Percentiles rank a stretch among this genome's conserved stretches.
These are phyloP conservation scores for Ganoderma lucidum DNA, from an alignment of 1,284 basidiomycete species.

Conservation along the genomic window DNA sequence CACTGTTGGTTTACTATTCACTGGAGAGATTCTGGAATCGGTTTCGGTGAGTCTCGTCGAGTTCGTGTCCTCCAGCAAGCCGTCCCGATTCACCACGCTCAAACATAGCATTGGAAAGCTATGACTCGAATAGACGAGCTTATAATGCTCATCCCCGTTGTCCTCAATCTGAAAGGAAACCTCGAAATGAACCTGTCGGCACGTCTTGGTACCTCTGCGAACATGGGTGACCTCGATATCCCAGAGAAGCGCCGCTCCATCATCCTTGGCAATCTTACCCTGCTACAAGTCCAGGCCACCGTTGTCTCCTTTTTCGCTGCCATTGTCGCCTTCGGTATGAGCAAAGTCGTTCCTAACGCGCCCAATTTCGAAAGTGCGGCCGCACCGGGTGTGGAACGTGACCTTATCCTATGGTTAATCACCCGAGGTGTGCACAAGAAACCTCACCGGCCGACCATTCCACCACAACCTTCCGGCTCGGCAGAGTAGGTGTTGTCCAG, in stretches of 20 bases:
- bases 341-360: slow-evolving; percentile 44
- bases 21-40: slow-evolving; percentile 88
- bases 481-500: slow-evolving; percentile 54
- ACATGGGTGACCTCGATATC: slow-evolving; percentile 90
- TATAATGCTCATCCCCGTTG: slow-evolving; percentile 95
- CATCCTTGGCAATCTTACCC: slow-evolving; percentile 83
- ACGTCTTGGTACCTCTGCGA: slow-evolving; percentile 78
- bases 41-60: slow-evolving; percentile 69
- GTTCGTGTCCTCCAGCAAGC: neutral
- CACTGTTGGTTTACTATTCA: slow-evolving; percentile 81
- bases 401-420: slow-evolving; percentile 9
- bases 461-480: slow-evolving; percentile 49
- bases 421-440: slow-evolving; percentile 29
- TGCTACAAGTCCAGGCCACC: slow-evolving; percentile 94
- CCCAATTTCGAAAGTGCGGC: neutral
- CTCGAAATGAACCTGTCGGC: slow-evolving; percentile 94
- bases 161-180: slow-evolving; percentile 97
- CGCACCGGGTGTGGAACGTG: neutral
- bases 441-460: slow-evolving; percentile 22
- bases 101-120: slow-evolving; percentile 80
- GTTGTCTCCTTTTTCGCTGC: slow-evolving; percentile 91
- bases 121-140: slow-evolving; percentile 93
- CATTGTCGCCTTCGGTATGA: slow-evolving; percentile 79
- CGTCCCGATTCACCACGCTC: neutral
- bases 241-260: slow-evolving; percentile 70